Conservation (phyloP, 768 basidiomycete genomes). For the Crassisporium funariophilum region DNA sequence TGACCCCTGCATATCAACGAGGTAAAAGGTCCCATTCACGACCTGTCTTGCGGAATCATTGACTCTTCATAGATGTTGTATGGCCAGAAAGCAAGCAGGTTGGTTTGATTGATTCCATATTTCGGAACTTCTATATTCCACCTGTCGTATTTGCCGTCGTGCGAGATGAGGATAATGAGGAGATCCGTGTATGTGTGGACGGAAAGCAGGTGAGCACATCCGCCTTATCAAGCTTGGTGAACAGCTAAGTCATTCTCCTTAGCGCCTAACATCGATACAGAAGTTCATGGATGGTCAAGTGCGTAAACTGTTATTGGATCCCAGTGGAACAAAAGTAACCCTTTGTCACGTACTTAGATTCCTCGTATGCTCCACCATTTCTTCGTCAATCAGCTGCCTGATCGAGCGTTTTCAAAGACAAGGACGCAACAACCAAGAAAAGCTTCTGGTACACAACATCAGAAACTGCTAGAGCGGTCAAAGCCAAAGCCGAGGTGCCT, state of each 20-base stretch:
- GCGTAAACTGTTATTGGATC: too few relatives aligned
- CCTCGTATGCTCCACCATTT: constrained; percentile 44
- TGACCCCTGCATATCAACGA: constrained; percentile 74
- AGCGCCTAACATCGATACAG: constrained; percentile 77
- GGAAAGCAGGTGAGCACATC: constrained; percentile 69
- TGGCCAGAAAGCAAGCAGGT: constrained; percentile 75
- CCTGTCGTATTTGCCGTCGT: constrained; percentile 74
- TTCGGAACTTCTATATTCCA: constrained; percentile 78
- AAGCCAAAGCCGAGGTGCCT: constrained; percentile 56
- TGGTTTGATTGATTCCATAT: constrained; percentile 74
- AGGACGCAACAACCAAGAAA: constrained; percentile 58
- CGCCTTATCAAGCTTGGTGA: too few relatives aligned
- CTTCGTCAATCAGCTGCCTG: background rate
- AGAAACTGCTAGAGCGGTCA: constrained; percentile 41
- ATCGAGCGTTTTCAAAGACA: constrained; percentile 44
- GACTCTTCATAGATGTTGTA: constrained; percentile 61
- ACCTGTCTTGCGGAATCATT: background rate
- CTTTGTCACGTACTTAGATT: constrained; percentile 42
- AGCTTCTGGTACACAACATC: constrained; percentile 63
- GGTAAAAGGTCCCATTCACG: constrained; percentile 41
- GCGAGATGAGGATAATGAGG: constrained; percentile 54
- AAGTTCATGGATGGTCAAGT: constrained; percentile 77
- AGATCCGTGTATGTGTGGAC: constrained; percentile 69
- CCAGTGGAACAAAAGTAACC: too few relatives aligned
- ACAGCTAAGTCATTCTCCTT: too few relatives aligned